A percentile compares a stretch with the other conserved stretches of the same genome.
phyloP scores from a whole-genome alignment of 768 basidiomycete genomes.

The Auriscalpium orientale region DNA sequence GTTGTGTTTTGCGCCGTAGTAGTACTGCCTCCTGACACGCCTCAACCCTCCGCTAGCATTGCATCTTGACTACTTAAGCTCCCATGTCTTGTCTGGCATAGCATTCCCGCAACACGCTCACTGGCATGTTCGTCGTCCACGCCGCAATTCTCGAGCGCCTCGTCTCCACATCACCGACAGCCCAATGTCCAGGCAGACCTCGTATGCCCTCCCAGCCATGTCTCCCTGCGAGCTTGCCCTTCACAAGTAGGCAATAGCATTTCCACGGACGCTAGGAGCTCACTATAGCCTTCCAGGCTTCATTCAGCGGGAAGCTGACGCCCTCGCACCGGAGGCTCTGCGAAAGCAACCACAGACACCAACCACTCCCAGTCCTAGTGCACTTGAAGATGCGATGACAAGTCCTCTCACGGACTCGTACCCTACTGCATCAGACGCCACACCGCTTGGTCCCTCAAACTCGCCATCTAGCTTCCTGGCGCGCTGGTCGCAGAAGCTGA shows the following conservation, averaged over 20 bases:
- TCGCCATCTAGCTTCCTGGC: neutral
- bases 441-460: neutral
- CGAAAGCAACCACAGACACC: conserved; percentile 38
- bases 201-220: conserved; percentile 45
- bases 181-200: conserved; percentile 20
- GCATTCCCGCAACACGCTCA: neutral
- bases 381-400: conserved; percentile 10
- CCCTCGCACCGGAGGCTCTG: conserved; percentile 48
- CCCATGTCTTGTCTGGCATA: neutral
- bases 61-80: no score
- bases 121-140: neutral
- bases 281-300: conserved; percentile 38
- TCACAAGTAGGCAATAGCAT: conserved; percentile 38
- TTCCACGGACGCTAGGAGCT: neutral
- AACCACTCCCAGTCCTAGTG: conserved; percentile 22
- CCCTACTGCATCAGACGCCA: neutral
- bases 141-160: neutral
- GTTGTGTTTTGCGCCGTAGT: no score
- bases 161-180: neutral
- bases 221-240: conserved; percentile 63
- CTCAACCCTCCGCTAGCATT: no score
- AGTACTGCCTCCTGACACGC: no score
- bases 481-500: neutral
- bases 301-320: conserved; percentile 63
- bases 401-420: conserved; percentile 21